Percentiles rank a stretch among this genome's conserved stretches.
Conservation (phyloP, 305 asterid species). For the Fraxinus albicans region DNA sequence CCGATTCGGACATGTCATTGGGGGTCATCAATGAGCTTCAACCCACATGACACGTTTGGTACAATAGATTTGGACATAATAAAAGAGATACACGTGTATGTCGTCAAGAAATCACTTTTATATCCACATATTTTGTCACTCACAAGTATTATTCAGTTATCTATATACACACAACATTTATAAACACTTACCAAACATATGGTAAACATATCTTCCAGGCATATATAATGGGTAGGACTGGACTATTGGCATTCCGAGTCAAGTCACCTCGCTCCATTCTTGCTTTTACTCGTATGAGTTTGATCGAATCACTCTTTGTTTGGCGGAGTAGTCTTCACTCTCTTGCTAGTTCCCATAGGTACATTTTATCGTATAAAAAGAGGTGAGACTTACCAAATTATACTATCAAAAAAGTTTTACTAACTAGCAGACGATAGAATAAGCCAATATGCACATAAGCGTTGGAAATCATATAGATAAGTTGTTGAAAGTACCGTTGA, state of each 20-base stretch:
- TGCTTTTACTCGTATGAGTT: not conserved
- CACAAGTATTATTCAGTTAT: too few species aligned
- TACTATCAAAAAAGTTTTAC: not conserved
- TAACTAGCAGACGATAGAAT: not conserved
- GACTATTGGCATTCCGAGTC: not conserved
- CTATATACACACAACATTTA: not conserved
- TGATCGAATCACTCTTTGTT: not conserved
- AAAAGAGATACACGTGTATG: too few species aligned
- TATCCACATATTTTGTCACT: not conserved
- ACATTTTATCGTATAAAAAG: too few species aligned
- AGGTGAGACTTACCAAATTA: too few species aligned
- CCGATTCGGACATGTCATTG: not conserved
- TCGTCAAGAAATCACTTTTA: not conserved
- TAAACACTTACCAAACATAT: not conserved
- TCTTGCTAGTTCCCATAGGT: not conserved
- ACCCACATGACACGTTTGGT: too few species aligned
- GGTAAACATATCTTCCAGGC: not conserved
- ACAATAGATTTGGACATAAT: too few species aligned
- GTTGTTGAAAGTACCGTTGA: not conserved
- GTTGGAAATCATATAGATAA: too few species aligned
- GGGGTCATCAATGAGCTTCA: not conserved
- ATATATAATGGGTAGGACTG: not conserved
- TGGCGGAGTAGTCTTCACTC: not conserved
- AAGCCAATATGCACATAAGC: too few species aligned
- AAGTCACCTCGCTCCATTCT: not conserved